Evolutionary conservation across 1,284 basidiomycete genomes (phyloP).

Genomic region (Sparassis latifolia): DNA sequence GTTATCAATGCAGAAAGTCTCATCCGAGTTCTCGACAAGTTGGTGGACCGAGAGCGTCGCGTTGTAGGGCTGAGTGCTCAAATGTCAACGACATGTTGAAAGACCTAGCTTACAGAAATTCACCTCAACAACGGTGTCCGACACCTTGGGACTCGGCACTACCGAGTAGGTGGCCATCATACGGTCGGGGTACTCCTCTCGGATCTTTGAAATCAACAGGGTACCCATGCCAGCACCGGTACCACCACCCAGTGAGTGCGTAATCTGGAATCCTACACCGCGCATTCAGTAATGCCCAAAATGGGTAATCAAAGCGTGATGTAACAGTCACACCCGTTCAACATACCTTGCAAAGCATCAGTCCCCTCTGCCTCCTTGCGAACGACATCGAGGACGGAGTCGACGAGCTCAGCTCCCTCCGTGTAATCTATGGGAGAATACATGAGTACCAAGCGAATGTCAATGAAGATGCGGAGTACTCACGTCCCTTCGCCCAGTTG

Average conservation of each 20-base stretch:
- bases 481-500: slow-evolving; percentile 94
- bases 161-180: slow-evolving; percentile 99
- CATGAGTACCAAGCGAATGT: background rate
- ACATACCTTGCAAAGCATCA: slow-evolving; percentile 82
- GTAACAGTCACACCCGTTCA: slow-evolving; percentile 13
- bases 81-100: background rate
- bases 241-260: slow-evolving; percentile 95
- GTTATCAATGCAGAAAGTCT: slow-evolving; percentile 96
- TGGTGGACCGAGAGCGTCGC: slow-evolving; percentile 93
- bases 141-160: slow-evolving; percentile 93
- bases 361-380: slow-evolving; percentile 88
- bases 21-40: slow-evolving; percentile 93
- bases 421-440: slow-evolving; percentile 64
- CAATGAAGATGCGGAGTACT: slow-evolving; percentile 28
- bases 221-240: slow-evolving; percentile 94
- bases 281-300: slow-evolving; percentile 8
- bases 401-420: slow-evolving; percentile 94
- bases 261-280: slow-evolving; percentile 83
- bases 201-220: slow-evolving; percentile 85
- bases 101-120: slow-evolving; percentile 6
- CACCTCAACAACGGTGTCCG: slow-evolving; percentile 94
- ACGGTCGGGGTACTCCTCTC: slow-evolving; percentile 91
- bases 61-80: slow-evolving; percentile 75
- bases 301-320: slow-evolving; percentile 11
- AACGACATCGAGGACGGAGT: slow-evolving; percentile 86